Conservation (phyloP, 306 rosid genomes). For the Prunus campanulata region DNA sequence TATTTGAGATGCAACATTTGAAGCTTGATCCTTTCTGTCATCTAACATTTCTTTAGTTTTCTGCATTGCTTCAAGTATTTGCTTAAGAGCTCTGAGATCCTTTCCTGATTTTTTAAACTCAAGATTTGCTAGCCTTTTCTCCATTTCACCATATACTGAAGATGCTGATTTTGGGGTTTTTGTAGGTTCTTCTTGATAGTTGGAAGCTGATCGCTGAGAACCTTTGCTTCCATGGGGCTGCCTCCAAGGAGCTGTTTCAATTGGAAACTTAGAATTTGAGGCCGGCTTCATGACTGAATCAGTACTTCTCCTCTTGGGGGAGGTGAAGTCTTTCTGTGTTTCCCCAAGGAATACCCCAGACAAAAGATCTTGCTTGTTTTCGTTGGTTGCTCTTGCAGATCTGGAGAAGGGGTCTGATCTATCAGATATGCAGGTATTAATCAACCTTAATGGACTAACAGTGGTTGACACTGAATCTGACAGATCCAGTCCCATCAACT, state of each 20-base stretch:
- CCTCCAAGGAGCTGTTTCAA: slow-evolving; percentile 54
- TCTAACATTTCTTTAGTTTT: slow-evolving; percentile 47
- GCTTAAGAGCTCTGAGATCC: slow-evolving; percentile 94
- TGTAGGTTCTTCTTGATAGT: slow-evolving; percentile 38
- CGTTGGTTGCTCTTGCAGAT: slow-evolving; percentile 36
- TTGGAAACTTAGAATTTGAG: slow-evolving; percentile 30
- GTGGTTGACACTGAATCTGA: slow-evolving; percentile 39
- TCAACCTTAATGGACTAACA: slow-evolving; percentile 28
- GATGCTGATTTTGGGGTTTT: slow-evolving; percentile 41
- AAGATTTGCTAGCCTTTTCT: slow-evolving; percentile 73
- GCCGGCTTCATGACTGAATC: slow-evolving; percentile 35
- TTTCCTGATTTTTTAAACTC: slow-evolving; percentile 91
- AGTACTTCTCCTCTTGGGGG: slow-evolving; percentile 38
- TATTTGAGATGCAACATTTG: slow-evolving; percentile 38
- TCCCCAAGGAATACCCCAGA: slow-evolving; percentile 33
- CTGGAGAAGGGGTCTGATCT: slow-evolving; percentile 32
- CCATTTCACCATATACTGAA: slow-evolving; percentile 83
- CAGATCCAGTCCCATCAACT: slow-evolving; percentile 87
- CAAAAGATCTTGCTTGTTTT: slow-evolving; percentile 34
- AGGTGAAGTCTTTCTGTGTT: slow-evolving; percentile 24
- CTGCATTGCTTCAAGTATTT: slow-evolving; percentile 89
- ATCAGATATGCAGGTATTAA: slow-evolving; percentile 20
- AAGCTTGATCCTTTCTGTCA: slow-evolving; percentile 48
- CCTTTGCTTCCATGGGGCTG: slow-evolving; percentile 38
- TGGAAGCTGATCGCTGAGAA: slow-evolving; percentile 37